Evolutionary conservation across 306 rosid species (phyloP).

Genomic region (Rosa chinensis): DNA sequence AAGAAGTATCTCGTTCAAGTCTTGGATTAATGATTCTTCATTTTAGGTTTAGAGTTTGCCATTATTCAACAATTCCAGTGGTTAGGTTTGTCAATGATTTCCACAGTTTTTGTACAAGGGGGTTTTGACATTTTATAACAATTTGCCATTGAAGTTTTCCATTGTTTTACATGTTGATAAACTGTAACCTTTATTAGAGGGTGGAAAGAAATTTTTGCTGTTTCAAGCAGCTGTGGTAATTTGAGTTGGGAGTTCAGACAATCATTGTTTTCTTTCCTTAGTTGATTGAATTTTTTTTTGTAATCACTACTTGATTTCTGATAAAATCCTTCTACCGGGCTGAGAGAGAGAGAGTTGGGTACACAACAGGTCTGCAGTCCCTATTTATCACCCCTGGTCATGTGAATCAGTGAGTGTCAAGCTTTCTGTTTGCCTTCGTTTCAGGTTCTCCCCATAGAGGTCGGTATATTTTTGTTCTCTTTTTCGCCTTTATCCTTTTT

Average conservation of each 20-base stretch:
- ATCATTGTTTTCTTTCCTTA: too few relatives aligned
- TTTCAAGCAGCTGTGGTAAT: conserved; percentile 42
- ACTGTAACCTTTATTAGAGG: conserved; percentile 32
- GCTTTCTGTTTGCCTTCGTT: too few relatives aligned
- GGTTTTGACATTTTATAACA: conserved; percentile 16
- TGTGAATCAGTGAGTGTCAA: too few relatives aligned
- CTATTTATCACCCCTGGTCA: too few relatives aligned
- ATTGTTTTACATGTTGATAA: conserved; percentile 26
- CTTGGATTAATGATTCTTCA: conserved; percentile 38
- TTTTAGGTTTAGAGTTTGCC: conserved; percentile 36
- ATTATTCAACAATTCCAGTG: conserved; percentile 33
- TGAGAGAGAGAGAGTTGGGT: too few relatives aligned
- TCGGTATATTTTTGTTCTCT: too few relatives aligned
- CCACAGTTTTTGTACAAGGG: conserved; percentile 60
- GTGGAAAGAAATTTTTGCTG: conserved; percentile 35
- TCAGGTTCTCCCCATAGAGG: too few relatives aligned
- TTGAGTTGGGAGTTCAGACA: conserved; percentile 19
- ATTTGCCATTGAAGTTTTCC: conserved; percentile 14
- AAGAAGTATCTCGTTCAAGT: conserved; percentile 31
- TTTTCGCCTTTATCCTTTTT: too few relatives aligned
- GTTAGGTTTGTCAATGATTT: conserved; percentile 44
- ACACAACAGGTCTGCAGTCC: too few relatives aligned
- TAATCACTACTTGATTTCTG: too few relatives aligned
- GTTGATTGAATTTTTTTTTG: too few relatives aligned
- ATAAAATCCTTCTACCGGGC: too few relatives aligned